These are phyloP conservation scores for Orychophragmus violaceus DNA, from an alignment of 345 rosid genomes.

Conservation along the genomic window DNA sequence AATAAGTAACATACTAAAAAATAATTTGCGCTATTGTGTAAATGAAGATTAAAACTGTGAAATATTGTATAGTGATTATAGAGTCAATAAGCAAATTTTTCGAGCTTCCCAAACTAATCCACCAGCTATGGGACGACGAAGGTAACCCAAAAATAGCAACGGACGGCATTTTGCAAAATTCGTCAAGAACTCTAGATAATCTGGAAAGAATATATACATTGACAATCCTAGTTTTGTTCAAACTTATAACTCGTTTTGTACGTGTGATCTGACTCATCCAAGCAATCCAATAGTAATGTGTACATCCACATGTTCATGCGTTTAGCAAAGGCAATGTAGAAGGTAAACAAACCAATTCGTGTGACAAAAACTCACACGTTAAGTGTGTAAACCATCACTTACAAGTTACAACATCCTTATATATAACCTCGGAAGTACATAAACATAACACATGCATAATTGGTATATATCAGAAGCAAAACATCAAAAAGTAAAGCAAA, in stretches of 20 bases:
- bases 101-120: too few relatives aligned
- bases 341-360: slow-evolving; percentile 24
- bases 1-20: too few relatives aligned
- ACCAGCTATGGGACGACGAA: too few relatives aligned
- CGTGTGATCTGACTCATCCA: background rate
- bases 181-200: too few relatives aligned
- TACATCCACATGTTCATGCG: slow-evolving; percentile 25
- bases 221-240: too few relatives aligned
- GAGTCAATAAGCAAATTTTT: too few relatives aligned
- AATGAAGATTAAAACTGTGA: too few relatives aligned
- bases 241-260: background rate
- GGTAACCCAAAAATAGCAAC: too few relatives aligned
- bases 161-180: too few relatives aligned
- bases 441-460: slow-evolving; percentile 1
- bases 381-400: slow-evolving; percentile 9
- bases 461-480: background rate
- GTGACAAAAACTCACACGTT: slow-evolving; percentile 27
- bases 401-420: background rate
- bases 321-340: slow-evolving; percentile 16
- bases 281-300: slow-evolving; percentile 3
- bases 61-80: too few relatives aligned
- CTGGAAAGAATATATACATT: too few relatives aligned
- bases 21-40: too few relatives aligned
- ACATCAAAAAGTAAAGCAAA: background rate
- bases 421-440: background rate